A percentile compares a stretch with the other conserved stretches of the same genome.
Conservation (phyloP, 345 rosid species). For the Eucalyptus regnans region DNA sequence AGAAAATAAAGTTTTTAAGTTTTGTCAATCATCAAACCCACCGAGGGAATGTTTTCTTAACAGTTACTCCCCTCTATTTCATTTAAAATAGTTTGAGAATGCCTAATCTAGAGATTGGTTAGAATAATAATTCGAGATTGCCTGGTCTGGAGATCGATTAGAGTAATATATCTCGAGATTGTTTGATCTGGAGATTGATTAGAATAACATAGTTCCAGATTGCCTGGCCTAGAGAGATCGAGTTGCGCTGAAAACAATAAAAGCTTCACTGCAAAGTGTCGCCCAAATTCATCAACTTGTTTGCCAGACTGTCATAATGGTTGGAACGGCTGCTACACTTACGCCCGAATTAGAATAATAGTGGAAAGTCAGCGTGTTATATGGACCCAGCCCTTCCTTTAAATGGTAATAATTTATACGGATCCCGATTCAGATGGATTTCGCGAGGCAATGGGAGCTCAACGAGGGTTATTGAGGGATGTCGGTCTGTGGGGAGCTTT, state of each 20-base stretch:
- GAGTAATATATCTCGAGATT: too few relatives aligned
- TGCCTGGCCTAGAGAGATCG: not conserved
- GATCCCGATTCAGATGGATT: not conserved
- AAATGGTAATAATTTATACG: too few relatives aligned
- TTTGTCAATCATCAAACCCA: too few relatives aligned
- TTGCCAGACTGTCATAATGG: not conserved
- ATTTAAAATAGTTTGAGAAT: too few relatives aligned
- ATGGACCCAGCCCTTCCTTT: not conserved
- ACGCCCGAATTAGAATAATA: not conserved
- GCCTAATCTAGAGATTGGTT: too few relatives aligned
- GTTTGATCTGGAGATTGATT: accelerated
- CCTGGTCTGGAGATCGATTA: not conserved
- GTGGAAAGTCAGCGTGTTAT: not conserved
- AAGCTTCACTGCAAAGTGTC: not conserved
- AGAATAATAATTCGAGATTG: not conserved
- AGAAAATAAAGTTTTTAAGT: too few relatives aligned
- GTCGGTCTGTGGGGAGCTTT: not conserved
- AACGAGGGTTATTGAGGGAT: conserved; percentile 1
- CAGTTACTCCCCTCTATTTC: too few relatives aligned
- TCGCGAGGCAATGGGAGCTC: not conserved
- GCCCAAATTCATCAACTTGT: not conserved
- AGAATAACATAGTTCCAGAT: not conserved
- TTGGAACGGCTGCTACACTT: not conserved
- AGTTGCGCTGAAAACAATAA: not conserved
- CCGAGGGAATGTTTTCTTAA: too few relatives aligned